phyloP scores from a whole-genome alignment of 495 filamentous ascomycete species.

The Aspergillus egyptiacus region DNA sequence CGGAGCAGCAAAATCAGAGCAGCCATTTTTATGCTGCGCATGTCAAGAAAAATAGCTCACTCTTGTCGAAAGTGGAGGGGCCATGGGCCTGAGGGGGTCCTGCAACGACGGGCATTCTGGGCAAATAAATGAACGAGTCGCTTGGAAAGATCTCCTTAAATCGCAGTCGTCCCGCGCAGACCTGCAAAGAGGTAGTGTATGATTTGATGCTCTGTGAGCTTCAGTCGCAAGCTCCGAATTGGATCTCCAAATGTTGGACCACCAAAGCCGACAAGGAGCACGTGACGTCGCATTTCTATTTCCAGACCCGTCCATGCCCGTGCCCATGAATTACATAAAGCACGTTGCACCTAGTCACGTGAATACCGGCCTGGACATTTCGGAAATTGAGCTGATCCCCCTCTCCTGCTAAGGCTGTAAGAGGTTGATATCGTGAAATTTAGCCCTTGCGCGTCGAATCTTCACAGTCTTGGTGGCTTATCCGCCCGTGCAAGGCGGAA shows the following conservation, averaged over 20 bases:
- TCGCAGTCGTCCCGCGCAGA: not conserved
- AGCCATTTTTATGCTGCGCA: not conserved
- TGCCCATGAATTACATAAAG: slow-evolving; percentile 10
- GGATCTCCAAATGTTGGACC: slow-evolving; percentile 13
- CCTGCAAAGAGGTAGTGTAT: too few species aligned
- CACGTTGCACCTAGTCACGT: slow-evolving; percentile 18
- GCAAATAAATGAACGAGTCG: slow-evolving; percentile 1
- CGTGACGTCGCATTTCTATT: slow-evolving; percentile 18
- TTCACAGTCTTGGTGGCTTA: slow-evolving; percentile 26
- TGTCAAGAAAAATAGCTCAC: slow-evolving; percentile 47
- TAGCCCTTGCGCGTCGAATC: slow-evolving; percentile 21
- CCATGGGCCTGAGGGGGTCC: slow-evolving; percentile 52
- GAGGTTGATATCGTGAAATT: slow-evolving; percentile 25
- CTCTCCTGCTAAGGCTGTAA: slow-evolving; percentile 25
- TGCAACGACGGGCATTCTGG: slow-evolving; percentile 63
- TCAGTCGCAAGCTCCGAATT: slow-evolving; percentile 3
- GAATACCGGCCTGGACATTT: slow-evolving; percentile 18
- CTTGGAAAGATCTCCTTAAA: too few species aligned
- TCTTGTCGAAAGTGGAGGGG: slow-evolving; percentile 86
- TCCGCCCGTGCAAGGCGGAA: slow-evolving; percentile 35
- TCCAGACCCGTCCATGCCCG: not conserved
- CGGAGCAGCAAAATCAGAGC: not conserved
- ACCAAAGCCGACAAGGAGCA: slow-evolving; percentile 14
- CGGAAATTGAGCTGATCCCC: slow-evolving; percentile 22
- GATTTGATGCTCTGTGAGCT: too few species aligned